Percentiles rank a stretch among this genome's conserved stretches.
Conservation (phyloP, 208 protist species). For the Acanthamoeba lenticulata region DNA sequence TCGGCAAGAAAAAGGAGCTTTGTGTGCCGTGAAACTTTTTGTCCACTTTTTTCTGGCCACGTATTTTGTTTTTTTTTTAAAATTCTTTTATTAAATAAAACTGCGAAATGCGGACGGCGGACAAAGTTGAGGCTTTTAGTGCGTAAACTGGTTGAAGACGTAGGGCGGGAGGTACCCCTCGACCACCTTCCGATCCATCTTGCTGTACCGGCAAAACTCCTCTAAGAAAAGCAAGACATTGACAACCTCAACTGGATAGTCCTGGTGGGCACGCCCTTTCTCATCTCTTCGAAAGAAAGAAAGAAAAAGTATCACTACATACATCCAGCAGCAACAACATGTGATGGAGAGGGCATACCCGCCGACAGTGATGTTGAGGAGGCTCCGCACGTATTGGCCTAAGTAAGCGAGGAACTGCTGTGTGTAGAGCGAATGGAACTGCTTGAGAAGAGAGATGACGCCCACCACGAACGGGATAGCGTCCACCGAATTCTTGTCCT, state of each 20-base stretch:
- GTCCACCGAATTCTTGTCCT: conserved; percentile 87
- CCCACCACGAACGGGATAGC: conserved; percentile 91
- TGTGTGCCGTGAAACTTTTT: neutral
- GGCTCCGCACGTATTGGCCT: conserved; percentile 89
- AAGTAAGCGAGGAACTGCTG: conserved; percentile 90
- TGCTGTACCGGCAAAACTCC: conserved; percentile 79
- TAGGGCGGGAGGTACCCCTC: conserved; percentile 77
- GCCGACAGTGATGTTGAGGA: conserved; percentile 77
- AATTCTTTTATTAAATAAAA: neutral
- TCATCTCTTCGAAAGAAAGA: neutral
- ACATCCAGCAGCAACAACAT: neutral
- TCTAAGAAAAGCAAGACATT: conserved; percentile 82
- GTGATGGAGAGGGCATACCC: neutral
- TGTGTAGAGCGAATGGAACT: conserved; percentile 92
- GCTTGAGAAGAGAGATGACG: conserved; percentile 92
- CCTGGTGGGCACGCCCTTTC: neutral
- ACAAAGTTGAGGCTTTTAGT: neutral
- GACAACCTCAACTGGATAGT: conserved; percentile 77
- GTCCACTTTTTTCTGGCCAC: too few relatives aligned
- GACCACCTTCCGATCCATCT: conserved; percentile 69
- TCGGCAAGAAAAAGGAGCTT: neutral
- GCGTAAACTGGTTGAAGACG: conserved; percentile 75
- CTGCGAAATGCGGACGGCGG: neutral
- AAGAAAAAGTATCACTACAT: conserved; percentile 26
- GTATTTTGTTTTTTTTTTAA: neutral